Evolutionary conservation across 306 rosid genomes (phyloP).

Genomic region (Rubus parviflorus): DNA sequence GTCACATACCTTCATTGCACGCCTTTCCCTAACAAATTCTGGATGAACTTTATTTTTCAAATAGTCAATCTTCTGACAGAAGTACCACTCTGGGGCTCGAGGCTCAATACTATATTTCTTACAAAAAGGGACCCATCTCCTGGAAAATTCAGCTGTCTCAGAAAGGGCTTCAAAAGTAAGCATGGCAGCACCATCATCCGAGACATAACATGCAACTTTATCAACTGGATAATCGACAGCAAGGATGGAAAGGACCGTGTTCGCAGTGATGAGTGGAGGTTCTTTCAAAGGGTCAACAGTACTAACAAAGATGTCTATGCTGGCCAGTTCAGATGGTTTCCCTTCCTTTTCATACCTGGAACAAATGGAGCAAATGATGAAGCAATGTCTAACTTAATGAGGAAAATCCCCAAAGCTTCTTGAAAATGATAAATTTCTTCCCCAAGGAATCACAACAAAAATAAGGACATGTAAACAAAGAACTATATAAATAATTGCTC

Average conservation of each 20-base stretch:
- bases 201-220: slow-evolving; percentile 95
- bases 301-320: slow-evolving; percentile 84
- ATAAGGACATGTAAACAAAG: slow-evolving; percentile 1
- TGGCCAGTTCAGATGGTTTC: slow-evolving; percentile 75
- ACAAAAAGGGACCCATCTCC: slow-evolving; percentile 89
- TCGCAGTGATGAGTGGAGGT: slow-evolving; percentile 93
- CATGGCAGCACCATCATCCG: slow-evolving; percentile 99
- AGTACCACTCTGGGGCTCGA: slow-evolving; percentile 96
- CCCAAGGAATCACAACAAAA: background rate
- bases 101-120: slow-evolving; percentile 87
- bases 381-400: slow-evolving; percentile 8
- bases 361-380: slow-evolving; percentile 27
- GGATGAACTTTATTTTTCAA: slow-evolving; percentile 89
- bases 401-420: background rate
- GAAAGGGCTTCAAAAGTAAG: slow-evolving; percentile 96
- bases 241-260: slow-evolving; percentile 92
- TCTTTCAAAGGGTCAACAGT: slow-evolving; percentile 97
- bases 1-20: slow-evolving; percentile 86
- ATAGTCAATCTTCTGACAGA: slow-evolving; percentile 82
- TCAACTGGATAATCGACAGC: slow-evolving; percentile 93
- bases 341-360: slow-evolving; percentile 97
- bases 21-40: slow-evolving; percentile 88
- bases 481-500: background rate
- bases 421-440: background rate
- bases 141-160: slow-evolving; percentile 90